Conservation (phyloP, 768 basidiomycete genomes). For the Lenzites betulinus region DNA sequence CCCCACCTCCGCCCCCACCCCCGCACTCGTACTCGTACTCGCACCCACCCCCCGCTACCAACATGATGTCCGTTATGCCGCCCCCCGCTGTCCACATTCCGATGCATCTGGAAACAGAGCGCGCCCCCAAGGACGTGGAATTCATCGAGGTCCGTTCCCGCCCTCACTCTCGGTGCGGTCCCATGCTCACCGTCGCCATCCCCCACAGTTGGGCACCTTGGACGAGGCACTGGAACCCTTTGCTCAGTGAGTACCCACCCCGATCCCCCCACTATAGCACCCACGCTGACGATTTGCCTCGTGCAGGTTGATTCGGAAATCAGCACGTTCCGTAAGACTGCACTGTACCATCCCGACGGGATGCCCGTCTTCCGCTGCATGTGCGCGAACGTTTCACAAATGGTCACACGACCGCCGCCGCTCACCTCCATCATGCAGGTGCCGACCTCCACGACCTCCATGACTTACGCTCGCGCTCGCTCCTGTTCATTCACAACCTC, state of each 20-base stretch:
- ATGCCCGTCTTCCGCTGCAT: slow-evolving; percentile 61
- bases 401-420: slow-evolving; percentile 8
- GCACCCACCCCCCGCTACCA: slow-evolving; percentile 13
- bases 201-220: slow-evolving; percentile 49
- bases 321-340: slow-evolving; percentile 53
- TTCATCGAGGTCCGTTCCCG: slow-evolving; percentile 39
- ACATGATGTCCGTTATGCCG: slow-evolving; percentile 36
- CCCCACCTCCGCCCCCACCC: slow-evolving; percentile 9
- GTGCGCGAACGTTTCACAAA: slow-evolving; percentile 47
- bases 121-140: slow-evolving; percentile 28
- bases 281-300: slow-evolving; percentile 7
- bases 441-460: slow-evolving; percentile 71
- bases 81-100: slow-evolving; percentile 26
- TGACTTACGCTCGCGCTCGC: slow-evolving; percentile 59
- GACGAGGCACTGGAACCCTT: slow-evolving; percentile 63
- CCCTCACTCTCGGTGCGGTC: background rate
- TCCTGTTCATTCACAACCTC: slow-evolving; percentile 65
- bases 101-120: slow-evolving; percentile 27
- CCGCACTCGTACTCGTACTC: background rate
- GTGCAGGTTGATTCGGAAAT: slow-evolving; percentile 49
- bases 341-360: slow-evolving; percentile 66
- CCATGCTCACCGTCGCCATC: slow-evolving; percentile 5
- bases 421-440: slow-evolving; percentile 38
- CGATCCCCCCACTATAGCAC: background rate
- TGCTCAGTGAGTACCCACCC: slow-evolving; percentile 48